Evolutionary conservation across 495 filamentous ascomycete genomes (phyloP), one percentile per base, ranked within the genome.

Genomic region (Aspergillus wentii): DNA sequence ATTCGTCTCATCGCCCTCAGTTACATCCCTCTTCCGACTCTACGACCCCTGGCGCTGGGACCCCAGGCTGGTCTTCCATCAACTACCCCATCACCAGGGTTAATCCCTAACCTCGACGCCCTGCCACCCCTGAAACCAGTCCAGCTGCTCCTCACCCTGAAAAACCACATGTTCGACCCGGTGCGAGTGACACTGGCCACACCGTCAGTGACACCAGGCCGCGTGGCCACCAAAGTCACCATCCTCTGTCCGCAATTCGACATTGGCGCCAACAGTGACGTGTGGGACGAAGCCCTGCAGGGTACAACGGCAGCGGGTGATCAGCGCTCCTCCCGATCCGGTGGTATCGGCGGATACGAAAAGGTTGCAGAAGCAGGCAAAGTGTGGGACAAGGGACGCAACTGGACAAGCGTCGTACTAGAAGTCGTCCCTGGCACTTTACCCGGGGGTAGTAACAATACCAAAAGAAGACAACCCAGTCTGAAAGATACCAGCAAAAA

Each of bases 161-260:
- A 82, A 40, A 98, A 98, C 57, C 89, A 92, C 36, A 79, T 97
- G 51, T 97, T 95, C 67, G 92, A 97, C 46, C 71, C 80, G 6
- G 76, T 98, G 26, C 80, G 80, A 37, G 79, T 98, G 38, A 91
- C 85, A 0, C 79, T 98, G 7, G 92, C 86, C 4, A 94, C 92
- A 0, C 87, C 92, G 1, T 68, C 80, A 14, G 73, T 74, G 8
- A 95, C 89, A 0, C 87, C 90, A 0, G 90, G 91, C 8, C 69
- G 74, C 13, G 83, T 88, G 40, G 71, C 76, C 1, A 80, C 80
- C 30, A 87, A 78, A 51, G 87, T 97, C 44, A 96, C 91, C 5
- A 85, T 98, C 26, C 74, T 97, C 8, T 96, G 89, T 52, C 92
- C 92, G 5, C 80, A 94, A 45, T 97, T 98, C 64, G 86, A 94